Conservation (phyloP, 1,284 basidiomycete genomes). For the Ganoderma sinense region DNA sequence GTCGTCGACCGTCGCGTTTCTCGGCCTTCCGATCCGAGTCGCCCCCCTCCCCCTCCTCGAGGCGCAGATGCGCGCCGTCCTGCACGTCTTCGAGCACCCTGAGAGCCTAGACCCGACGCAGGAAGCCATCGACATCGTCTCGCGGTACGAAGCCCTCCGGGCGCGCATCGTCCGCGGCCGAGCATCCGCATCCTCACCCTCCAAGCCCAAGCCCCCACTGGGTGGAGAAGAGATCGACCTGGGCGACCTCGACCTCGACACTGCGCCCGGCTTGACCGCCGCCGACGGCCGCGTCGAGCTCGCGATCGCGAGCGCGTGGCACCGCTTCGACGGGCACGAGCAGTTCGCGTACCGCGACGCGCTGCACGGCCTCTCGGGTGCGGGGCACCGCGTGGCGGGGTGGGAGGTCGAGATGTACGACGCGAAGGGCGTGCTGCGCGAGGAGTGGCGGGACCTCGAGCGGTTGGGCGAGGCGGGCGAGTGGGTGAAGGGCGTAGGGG, state of each 20-base stretch:
- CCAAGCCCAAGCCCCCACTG: neutral
- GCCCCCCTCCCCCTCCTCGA: conserved; percentile 73
- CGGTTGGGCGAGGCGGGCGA: conserved; percentile 58
- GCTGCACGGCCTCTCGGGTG: conserved; percentile 54
- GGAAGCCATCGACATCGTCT: conserved; percentile 56
- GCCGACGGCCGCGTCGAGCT: conserved; percentile 27
- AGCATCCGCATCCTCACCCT: neutral
- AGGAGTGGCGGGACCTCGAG: conserved; percentile 67
- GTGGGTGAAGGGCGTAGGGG: conserved; percentile 70
- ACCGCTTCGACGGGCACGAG: conserved; percentile 54
- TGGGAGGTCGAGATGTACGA: conserved; percentile 69
- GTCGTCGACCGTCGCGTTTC: conserved; percentile 64
- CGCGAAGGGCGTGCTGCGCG: conserved; percentile 56
- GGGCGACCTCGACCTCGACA: neutral
- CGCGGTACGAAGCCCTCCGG: conserved; percentile 54
- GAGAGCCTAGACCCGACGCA: conserved; percentile 52
- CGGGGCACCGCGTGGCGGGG: conserved; percentile 45
- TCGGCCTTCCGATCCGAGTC: conserved; percentile 64
- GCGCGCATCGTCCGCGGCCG: conserved; percentile 6
- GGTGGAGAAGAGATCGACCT: too few relatives aligned
- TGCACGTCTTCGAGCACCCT: conserved; percentile 60
- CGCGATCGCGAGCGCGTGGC: conserved; percentile 62
- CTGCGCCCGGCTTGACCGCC: neutral
- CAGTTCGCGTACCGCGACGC: conserved; percentile 76
- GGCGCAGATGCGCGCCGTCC: conserved; percentile 67